Base-by-base conservation (phyloP, 2,329 filamentous ascomycete genomes). In the Sporothrix humicola region DNA sequence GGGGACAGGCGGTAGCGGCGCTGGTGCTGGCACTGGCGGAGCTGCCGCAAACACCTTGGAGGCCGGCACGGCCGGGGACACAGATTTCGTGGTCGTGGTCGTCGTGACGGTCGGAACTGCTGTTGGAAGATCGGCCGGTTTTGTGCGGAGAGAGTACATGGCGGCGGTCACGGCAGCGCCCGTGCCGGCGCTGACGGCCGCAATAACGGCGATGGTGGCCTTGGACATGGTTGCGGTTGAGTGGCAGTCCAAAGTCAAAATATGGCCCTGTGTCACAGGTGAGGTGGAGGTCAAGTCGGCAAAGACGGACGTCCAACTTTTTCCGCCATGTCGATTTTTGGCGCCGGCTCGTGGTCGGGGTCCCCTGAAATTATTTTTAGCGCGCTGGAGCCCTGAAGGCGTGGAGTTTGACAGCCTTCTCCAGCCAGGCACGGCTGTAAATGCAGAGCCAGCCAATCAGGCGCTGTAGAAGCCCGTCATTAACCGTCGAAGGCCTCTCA, bases 201-300 rank as follows among this genome's bases (percentile, higher is more conserved):
- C 93, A 79, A 95, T 91, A 75, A 93, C 86, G 77, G 91, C 92
- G 78, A 95, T 79, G 48, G 92, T 94, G 31, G 90, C 86, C 82
- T 95, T 95, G 74, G 93, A 94, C 93, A 95, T 95, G 77, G 37
- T 72, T n/a, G n/a, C n/a, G n/a, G n/a, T n/a, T n/a, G n/a, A n/a
- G n/a, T n/a, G n/a, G n/a, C n/a, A n/a, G n/a, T 37, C 31, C 31
- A 37, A 37, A 37, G 31, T 37, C 31, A 2, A 37, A 37, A 37
- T 37, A 37, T 37, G 52, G 23, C 52, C 52, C n/a, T 6, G 54
- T 44, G 37, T 46, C 61, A 13, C 12, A 59, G 5, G 56, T 59
- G 56, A 59, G 13, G 56, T 56, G 8, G n/a, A 56, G 12, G 52
- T 56, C 52, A 26, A 26, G 20, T 26, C 31, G 31, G 31, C 7